These are phyloP conservation scores for Beta vulgaris DNA, from an alignment of 148 eudicot species.

Conservation along the genomic window DNA sequence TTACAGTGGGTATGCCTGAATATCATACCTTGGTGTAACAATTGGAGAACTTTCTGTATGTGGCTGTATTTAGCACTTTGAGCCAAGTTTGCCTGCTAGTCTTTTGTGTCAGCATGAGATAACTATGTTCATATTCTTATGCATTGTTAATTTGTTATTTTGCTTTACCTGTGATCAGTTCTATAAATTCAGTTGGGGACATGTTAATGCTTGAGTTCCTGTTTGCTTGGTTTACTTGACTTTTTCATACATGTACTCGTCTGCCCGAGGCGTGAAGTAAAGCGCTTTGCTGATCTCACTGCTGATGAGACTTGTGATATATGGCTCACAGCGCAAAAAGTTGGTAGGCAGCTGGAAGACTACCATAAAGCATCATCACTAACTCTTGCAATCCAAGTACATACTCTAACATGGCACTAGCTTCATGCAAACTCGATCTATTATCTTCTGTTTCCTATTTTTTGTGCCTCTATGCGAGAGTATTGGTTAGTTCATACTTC, in stretches of 20 bases:
- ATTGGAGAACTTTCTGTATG: neutral
- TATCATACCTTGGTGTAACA: neutral
- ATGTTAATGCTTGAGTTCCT: neutral
- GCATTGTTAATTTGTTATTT: too few species aligned
- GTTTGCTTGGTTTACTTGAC: constrained; percentile 58
- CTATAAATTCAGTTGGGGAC: neutral
- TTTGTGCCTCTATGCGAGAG: neutral
- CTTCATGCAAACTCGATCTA: neutral
- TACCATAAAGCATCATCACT: constrained; percentile 86
- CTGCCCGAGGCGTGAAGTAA: constrained; percentile 89
- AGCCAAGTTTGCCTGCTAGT: neutral
- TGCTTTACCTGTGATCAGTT: neutral
- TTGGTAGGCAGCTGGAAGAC: constrained; percentile 70
- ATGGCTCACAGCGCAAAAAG: constrained; percentile 79
- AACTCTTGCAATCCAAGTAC: constrained; percentile 82
- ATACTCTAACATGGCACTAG: constrained; percentile 8
- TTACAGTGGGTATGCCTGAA: neutral
- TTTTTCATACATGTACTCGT: constrained; percentile 72
- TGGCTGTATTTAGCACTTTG: neutral
- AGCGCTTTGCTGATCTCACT: constrained; percentile 85
- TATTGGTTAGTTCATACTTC: too few species aligned
- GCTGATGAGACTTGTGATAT: constrained; percentile 74
- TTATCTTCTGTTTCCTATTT: neutral
- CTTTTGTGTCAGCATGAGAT: neutral
- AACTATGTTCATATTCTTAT: neutral